phyloP scores from a whole-genome alignment of 768 basidiomycete genomes.

The Psilocybe subaeruginosa region DNA sequence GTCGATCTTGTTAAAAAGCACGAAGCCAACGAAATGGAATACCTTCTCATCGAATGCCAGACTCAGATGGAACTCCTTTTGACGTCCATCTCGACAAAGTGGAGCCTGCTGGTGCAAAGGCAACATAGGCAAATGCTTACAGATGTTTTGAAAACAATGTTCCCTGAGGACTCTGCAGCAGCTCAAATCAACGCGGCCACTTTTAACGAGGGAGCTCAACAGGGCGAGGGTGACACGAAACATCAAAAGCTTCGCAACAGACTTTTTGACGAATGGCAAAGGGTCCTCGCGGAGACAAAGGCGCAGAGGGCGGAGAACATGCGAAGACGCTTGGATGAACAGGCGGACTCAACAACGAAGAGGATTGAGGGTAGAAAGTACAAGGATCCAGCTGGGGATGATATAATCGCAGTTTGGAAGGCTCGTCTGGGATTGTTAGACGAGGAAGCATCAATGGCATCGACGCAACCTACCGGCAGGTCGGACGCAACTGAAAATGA shows the following conservation, averaged over 20 bases:
- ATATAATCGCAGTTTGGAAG: background rate
- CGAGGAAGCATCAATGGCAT: no score
- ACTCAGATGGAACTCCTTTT: background rate
- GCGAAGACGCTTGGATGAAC: background rate
- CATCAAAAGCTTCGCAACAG: background rate
- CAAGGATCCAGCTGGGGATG: background rate
- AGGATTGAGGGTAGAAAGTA: constrained; percentile 1
- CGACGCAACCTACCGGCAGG: no score
- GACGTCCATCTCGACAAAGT: background rate
- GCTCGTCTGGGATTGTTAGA: no score
- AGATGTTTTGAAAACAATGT: background rate
- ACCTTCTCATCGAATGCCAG: constrained; percentile 4
- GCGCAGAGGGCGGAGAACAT: background rate
- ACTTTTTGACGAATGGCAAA: constrained; percentile 2
- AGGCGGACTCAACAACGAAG: background rate
- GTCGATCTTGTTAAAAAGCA: constrained; percentile 1
- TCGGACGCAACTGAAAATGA: no score
- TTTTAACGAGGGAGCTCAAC: no score
- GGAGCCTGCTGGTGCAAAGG: background rate
- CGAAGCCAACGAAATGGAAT: constrained; percentile 10
- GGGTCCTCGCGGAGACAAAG: background rate
- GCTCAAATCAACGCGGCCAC: no score
- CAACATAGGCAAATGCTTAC: background rate
- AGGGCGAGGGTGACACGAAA: background rate
- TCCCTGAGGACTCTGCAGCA: background rate